Base-by-base conservation (phyloP, 176 grass and related monocot genomes). In the Avena insularis region DNA sequence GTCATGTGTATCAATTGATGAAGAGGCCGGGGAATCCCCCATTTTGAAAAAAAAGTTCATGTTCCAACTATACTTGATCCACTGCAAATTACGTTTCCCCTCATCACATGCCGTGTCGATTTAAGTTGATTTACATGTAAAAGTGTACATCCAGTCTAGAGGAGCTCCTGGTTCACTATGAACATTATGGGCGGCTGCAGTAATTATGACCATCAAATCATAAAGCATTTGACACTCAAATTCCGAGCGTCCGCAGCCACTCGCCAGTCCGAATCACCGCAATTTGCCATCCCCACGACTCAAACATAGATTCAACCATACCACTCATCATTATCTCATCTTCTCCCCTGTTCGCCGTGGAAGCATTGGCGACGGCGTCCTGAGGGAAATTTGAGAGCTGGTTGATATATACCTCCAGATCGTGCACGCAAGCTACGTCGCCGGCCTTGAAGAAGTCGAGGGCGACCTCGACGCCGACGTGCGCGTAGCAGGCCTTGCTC, bases 401-500 rank as follows among this genome's bases (percentile, higher is more conserved):
- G 9, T 87, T 75, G 2, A 97, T 63, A 79, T 97, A 97, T 2
- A 88, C 88, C 23, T 91, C 76, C 81, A 97, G 62, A 70, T 97
- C 94, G 67, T 97, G 92, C 6, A 94, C 92, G 46, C 83, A 86
- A 3, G 86, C 81, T 1, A 85, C 77, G 57, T 94, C 81, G 45
- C 86, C 86, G 29, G 83, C 77, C 64, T 77, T 80, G 88, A 90
- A 94, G 95, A 92, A 94, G n/a, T 94, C 85, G 4, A 94, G 60
- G 6, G 84, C 86, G 3, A 97, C 54, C 82, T 94, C 92, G 0
- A 92, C 84, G 17, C 95, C 95, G 6, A 97, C 95, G 82, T 97
- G 95, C 9, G 90, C 80, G 47, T 97, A 97, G 65, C 92, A 97
- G 0, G 88, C 86, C 77, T 84, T 86, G 53, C 91, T 91, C 91